Evolutionary conservation across 441 rosid genomes (phyloP).

Genomic region (Croton setiger): DNA sequence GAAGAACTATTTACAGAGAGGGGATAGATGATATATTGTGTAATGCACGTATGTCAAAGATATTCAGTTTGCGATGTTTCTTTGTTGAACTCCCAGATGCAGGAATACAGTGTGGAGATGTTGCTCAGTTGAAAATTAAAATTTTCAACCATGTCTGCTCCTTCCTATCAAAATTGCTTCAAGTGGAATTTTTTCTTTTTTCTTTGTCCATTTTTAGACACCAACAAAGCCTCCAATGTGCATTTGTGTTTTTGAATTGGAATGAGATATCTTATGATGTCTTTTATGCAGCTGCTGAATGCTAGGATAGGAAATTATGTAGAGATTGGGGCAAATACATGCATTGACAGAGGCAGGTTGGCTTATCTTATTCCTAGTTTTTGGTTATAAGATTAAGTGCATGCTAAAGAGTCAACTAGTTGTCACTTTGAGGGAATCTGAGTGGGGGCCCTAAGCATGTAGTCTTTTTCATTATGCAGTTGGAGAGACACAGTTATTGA

Average conservation of each 20-base stretch:
- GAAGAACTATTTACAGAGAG: neutral
- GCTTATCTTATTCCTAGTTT: constrained; percentile 5
- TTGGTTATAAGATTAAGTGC: neutral
- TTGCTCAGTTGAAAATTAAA: neutral
- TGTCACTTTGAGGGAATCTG: constrained; percentile 2
- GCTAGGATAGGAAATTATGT: constrained; percentile 59
- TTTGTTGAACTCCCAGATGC: neutral
- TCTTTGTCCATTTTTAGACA: neutral
- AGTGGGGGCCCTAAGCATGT: constrained; percentile 16
- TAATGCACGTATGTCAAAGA: neutral
- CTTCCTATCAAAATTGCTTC: neutral
- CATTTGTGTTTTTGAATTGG: neutral
- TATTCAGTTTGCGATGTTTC: neutral
- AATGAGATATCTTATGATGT: constrained; percentile 6
- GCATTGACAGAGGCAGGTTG: constrained; percentile 72
- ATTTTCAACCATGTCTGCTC: neutral
- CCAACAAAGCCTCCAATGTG: neutral
- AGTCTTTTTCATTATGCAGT: constrained; percentile 39
- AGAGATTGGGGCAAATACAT: constrained; percentile 73
- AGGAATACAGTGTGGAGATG: neutral
- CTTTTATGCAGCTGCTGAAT: constrained; percentile 37
- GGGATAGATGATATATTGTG: neutral
- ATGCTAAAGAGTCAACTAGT: neutral
- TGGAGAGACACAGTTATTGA: constrained; percentile 76
- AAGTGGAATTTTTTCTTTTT: neutral